Conservation (phyloP, 164 flowering plant genomes). For the Tinospora cordifolia region DNA sequence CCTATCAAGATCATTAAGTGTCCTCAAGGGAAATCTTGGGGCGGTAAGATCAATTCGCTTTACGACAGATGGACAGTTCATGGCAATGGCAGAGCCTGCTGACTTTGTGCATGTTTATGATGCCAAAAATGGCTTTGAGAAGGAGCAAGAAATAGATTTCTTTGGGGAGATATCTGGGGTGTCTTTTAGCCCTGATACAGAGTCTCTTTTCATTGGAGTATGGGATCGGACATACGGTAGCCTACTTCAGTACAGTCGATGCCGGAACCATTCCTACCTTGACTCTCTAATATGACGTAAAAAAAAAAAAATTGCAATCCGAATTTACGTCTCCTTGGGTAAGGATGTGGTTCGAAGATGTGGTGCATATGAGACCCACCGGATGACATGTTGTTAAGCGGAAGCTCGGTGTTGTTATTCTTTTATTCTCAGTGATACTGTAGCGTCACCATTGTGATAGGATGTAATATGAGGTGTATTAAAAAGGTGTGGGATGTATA, state of each 20-base stretch:
- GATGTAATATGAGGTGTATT: not conserved
- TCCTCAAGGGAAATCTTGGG: slow-evolving; percentile 83
- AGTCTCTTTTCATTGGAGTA: slow-evolving; percentile 75
- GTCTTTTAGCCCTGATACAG: slow-evolving; percentile 91
- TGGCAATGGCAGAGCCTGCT: slow-evolving; percentile 95
- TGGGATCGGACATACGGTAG: slow-evolving; percentile 97
- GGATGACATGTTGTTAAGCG: not conserved
- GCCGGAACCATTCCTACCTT: slow-evolving; percentile 47
- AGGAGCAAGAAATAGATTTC: slow-evolving; percentile 85
- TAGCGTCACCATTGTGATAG: not conserved
- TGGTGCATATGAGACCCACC: not conserved
- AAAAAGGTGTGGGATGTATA: not conserved
- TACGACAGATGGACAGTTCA: slow-evolving; percentile 74
- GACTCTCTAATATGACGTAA: slow-evolving; percentile 38
- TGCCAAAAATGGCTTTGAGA: slow-evolving; percentile 53
- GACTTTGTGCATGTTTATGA: slow-evolving; percentile 87
- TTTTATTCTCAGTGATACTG: not conserved
- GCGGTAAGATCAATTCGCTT: slow-evolving; percentile 83
- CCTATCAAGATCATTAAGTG: slow-evolving; percentile 58
- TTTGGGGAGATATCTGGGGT: slow-evolving; percentile 93
- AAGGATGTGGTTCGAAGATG: not conserved
- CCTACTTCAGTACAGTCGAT: slow-evolving; percentile 63
- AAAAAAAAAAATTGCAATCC: not conserved
- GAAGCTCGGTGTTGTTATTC: not conserved
- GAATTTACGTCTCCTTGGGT: not conserved